Evolutionary conservation across 352 stramenopile species (phyloP).

Genomic region (Elongisporangium anandrum): DNA sequence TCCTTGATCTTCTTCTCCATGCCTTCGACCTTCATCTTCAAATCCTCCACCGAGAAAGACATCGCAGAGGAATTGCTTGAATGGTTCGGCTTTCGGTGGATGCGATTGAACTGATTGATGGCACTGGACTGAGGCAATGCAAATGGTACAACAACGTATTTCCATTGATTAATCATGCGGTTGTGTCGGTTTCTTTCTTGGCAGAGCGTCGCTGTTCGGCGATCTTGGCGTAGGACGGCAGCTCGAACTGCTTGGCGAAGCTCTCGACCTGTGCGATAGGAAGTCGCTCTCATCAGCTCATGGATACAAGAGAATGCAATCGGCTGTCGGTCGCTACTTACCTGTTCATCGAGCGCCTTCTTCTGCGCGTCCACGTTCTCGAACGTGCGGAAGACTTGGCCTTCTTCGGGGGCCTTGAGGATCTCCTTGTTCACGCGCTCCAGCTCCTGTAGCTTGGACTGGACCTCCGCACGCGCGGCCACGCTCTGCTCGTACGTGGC

Average conservation of each 20-base stretch:
- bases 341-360: constrained; percentile 60
- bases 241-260: constrained; percentile 78
- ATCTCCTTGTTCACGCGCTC: constrained; percentile 52
- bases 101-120: no score
- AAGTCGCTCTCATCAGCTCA: constrained; percentile 4
- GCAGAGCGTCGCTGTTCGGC: constrained; percentile 39
- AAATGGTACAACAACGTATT: no score
- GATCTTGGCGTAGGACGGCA: constrained; percentile 68
- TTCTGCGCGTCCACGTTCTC: constrained; percentile 50
- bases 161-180: no score
- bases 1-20: no score
- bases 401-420: constrained; percentile 52
- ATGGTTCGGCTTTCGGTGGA: no score
- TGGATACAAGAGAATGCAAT: background rate
- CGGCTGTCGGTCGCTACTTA: constrained; percentile 10
- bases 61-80: no score
- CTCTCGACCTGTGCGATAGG: constrained; percentile 29
- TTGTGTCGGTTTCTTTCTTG: constrained; percentile 20
- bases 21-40: no score
- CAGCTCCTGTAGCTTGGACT: constrained; percentile 58
- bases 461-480: constrained; percentile 42
- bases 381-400: constrained; percentile 55
- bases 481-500: constrained; percentile 63
- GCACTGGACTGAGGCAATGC: no score
- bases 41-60: no score